Evolutionary conservation across 1,284 basidiomycete genomes (phyloP), one percentile per base, ranked within the genome.

Genomic region (Fomitopsis pinicola): DNA sequence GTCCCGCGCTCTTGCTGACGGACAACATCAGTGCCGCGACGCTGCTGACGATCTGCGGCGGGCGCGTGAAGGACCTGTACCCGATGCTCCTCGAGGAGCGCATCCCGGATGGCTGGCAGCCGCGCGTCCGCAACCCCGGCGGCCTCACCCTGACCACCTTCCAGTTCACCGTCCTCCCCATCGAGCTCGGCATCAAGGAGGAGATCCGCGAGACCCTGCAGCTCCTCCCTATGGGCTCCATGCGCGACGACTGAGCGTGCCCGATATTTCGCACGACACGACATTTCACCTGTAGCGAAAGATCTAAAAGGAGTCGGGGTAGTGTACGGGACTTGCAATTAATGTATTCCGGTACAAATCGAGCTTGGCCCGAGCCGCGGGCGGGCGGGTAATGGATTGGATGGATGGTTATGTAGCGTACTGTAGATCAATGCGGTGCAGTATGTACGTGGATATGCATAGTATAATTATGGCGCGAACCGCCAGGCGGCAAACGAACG

Each of bases 101-200:
- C 10, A 68, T 92, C 15, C 86, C 86, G 0, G 79, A 87, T 0
- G 83, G 83, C 7, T 91, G 89, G 88, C 86, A 91, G 70, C 78
- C 88, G 0, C 76, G 80, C 17, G 68, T 84, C n/a, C 76, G 78
- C 45, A 72, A 80, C 45, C 80, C 76, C 0, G 75, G 78, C 57
- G 89, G 89, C 0, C 71, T 92, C 44, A 90, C 89, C 0, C 69
- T 91, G 14, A 59, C 73, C 1, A 67, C 72, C 5, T 87, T 90
- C 77, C 87, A 91, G 66, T 50, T 55, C 3, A 85, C 82, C 0
- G 83, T 83, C 10, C 55, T 84, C 3, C 76, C 75, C 33, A 79
- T 91, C 28, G 88, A 82, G 67, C 64, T 79, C n/a, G 75, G 79
- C 5, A 73, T 79, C 60, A 67, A 71, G 48, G 77, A 78, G 61